Conservation (phyloP, 352 stramenopile genomes). For the Globisporangium sylvaticum region DNA sequence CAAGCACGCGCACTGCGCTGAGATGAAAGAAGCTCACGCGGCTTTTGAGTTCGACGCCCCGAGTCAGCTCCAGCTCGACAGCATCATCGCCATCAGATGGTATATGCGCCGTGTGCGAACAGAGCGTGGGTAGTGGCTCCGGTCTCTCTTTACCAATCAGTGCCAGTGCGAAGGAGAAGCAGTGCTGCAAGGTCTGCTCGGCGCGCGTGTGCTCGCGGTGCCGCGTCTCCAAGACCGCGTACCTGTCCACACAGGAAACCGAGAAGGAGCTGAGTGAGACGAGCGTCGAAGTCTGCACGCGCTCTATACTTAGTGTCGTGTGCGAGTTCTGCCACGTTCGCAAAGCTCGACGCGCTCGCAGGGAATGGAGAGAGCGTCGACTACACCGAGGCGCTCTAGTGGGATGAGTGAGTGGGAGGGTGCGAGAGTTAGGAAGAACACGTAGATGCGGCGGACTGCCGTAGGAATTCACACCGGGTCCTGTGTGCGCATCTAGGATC, state of each 20-base stretch:
- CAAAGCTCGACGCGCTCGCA: not conserved
- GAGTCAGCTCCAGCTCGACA: too few species aligned
- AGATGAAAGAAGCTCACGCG: not conserved
- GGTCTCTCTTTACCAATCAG: not conserved
- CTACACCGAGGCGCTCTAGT: too few species aligned
- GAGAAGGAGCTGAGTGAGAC: constrained; percentile 18
- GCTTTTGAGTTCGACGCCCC: not conserved
- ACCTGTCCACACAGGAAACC: constrained; percentile 16
- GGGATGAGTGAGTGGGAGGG: too few species aligned
- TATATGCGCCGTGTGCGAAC: not conserved
- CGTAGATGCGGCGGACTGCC: too few species aligned
- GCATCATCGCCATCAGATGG: too few species aligned
- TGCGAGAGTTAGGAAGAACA: too few species aligned
- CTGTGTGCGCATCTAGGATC: too few species aligned
- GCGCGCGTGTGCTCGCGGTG: constrained; percentile 21
- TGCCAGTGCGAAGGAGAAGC: not conserved
- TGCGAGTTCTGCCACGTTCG: constrained; percentile 10
- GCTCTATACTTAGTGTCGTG: constrained; percentile 19
- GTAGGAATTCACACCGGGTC: too few species aligned
- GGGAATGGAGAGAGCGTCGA: not conserved
- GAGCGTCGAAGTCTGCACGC: constrained; percentile 22
- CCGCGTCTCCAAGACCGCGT: constrained; percentile 17
- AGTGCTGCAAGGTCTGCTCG: not conserved
- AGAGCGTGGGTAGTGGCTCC: not conserved
- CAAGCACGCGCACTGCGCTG: not conserved